Evolutionary conservation across 768 basidiomycete species (phyloP).

Genomic region (Phylloporus arenicola): DNA sequence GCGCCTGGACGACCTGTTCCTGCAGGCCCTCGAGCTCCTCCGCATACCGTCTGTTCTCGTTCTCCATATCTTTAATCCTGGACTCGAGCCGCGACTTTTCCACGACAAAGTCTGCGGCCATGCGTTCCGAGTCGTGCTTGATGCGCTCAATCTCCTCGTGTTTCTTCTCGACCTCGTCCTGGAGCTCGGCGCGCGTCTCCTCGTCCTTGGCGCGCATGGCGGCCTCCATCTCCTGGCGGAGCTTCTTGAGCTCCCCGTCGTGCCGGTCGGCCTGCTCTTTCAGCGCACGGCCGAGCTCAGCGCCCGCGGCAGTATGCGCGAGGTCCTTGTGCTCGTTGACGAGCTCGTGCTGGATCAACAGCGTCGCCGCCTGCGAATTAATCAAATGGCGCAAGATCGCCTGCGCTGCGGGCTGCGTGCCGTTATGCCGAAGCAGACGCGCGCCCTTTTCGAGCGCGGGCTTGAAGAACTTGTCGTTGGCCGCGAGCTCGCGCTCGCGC

Average conservation of each 20-base stretch:
- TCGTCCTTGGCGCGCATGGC: constrained; percentile 43
- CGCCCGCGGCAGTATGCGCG: constrained; percentile 48
- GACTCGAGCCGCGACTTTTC: constrained; percentile 34
- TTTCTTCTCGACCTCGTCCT: constrained; percentile 39
- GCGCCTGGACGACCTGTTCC: constrained; percentile 25
- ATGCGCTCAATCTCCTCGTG: constrained; percentile 41
- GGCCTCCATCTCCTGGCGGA: constrained; percentile 44
- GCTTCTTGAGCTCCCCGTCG: constrained; percentile 41
- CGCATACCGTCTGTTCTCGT: constrained; percentile 14
- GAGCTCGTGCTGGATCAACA: constrained; percentile 53
- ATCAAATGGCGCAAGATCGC: constrained; percentile 40
- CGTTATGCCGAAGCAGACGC: constrained; percentile 37
- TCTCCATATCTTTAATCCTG: constrained; percentile 24
- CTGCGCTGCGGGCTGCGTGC: constrained; percentile 37
- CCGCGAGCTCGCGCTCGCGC: constrained; percentile 43
- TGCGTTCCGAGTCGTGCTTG: constrained; percentile 35
- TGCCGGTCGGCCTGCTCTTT: constrained; percentile 43
- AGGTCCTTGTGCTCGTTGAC: constrained; percentile 46
- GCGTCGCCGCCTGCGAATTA: constrained; percentile 35
- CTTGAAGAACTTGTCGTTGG: constrained; percentile 45
- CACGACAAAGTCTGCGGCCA: constrained; percentile 35
- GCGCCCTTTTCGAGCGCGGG: constrained; percentile 47
- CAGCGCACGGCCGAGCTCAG: constrained; percentile 46
- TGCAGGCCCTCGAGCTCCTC: constrained; percentile 22
- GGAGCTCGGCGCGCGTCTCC: constrained; percentile 41